Base-by-base conservation (phyloP, 2,329 filamentous ascomycete species). In the Cladophialophora psammophila region DNA sequence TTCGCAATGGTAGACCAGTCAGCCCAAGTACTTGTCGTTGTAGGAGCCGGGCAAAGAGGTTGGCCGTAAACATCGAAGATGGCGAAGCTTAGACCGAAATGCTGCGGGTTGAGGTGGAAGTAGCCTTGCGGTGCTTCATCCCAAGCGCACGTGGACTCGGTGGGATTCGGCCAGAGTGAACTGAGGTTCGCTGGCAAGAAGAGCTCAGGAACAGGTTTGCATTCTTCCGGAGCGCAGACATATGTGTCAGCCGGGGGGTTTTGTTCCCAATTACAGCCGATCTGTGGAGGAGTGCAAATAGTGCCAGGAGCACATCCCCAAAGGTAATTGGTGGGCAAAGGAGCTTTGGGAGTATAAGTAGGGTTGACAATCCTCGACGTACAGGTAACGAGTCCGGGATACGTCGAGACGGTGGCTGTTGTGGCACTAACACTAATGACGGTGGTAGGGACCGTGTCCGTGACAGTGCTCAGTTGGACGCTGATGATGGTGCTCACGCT, bases 21-120 rank as follows among this genome's bases (percentile, higher is more conserved):
- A 56, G 48, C 42, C 34, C 31, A 42, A 54, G 63, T 63, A 13
- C 26, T 45, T 8, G 53, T 63, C 35, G 32, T 31, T 3, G 64
- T 57, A 9, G 61, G 32, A 9, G 63, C 54, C 7, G 65, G 65
- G 55, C 69, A 71, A 7, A 45, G 20, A 5, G 67, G 63, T 31
- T 70, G 69, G 18, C 63, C 69, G 20, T 58, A 60, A 13, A 66
- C 60, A 42, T 68, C 80, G 68, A 90, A 91, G 26, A 91, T 88
- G 50, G 84, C 85, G 67, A 86, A 89, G 62, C 82, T 84, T 12
- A 91, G 79, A 5, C 88, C 88, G 66, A 91, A 92, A 0, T 82
- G 82, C 2, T 81, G 75, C 0, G 89, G 87, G 64, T 89, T 81
- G n/a, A 91, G 81, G 65, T 91, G 84, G 77, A 88, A 91, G 74